phyloP scores from a whole-genome alignment of 176 grass and related monocot genomes.

The Ampelocalamus luodianensis region DNA sequence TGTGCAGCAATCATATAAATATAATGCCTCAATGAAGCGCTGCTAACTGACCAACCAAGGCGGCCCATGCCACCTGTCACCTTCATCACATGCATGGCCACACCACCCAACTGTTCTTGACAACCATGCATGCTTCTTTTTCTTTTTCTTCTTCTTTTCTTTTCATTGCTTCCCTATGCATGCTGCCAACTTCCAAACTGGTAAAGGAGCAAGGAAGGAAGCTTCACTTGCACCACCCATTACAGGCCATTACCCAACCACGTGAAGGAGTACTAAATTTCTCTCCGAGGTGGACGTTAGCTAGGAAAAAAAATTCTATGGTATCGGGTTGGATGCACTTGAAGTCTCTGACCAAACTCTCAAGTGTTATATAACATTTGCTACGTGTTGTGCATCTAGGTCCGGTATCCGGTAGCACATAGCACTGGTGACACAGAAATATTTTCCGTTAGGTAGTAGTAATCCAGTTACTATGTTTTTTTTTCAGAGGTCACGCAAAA shows the following conservation, averaged over 20 bases:
- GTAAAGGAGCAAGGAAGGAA: neutral
- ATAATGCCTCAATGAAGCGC: neutral
- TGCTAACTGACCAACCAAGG: neutral
- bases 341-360: no score
- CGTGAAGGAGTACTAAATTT: conserved; percentile 10
- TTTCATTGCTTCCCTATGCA: neutral
- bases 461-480: neutral
- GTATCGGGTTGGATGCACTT: no score
- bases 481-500: neutral
- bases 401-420: no score
- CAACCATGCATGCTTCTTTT: neutral
- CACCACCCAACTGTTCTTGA: conserved; percentile 38
- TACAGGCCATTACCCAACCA: neutral
- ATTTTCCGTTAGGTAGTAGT: neutral
- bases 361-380: no score
- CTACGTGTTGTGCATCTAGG: no score
- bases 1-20: neutral
- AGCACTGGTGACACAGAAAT: no score
- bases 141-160: no score
- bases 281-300: neutral
- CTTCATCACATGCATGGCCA: conserved; percentile 37
- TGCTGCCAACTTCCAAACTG: neutral
- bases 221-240: neutral
- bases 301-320: no score
- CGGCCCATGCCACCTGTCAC: conserved; percentile 5